Evolutionary conservation across 805 yeast genomes (phyloP).

Genomic region (Scheffersomyces spartinae): DNA sequence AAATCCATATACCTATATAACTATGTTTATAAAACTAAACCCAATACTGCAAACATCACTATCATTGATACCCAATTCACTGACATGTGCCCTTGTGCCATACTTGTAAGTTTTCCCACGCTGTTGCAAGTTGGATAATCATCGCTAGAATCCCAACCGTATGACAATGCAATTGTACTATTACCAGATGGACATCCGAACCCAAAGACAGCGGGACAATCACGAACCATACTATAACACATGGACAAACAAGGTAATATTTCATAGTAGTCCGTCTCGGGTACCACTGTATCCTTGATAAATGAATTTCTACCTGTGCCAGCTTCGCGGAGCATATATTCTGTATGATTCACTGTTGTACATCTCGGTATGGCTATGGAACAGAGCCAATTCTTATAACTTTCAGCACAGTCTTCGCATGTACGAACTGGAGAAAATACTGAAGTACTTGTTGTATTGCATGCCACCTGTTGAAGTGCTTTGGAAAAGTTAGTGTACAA

Average conservation of each 20-base stretch:
- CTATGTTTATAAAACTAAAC: no score
- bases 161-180: conserved; percentile 24
- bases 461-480: conserved; percentile 65
- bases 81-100: no score
- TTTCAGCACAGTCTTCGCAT: conserved; percentile 58
- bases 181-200: conserved; percentile 58
- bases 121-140: conserved; percentile 25
- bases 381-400: conserved; percentile 85
- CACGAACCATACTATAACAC: conserved; percentile 67
- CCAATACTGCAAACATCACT: no score
- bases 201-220: conserved; percentile 71
- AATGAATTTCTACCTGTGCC: conserved; percentile 49
- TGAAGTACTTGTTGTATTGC: conserved; percentile 58
- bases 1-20: no score
- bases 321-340: conserved; percentile 34
- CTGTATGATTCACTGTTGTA: conserved; percentile 35
- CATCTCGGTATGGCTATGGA: conserved; percentile 84
- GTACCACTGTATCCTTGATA: conserved; percentile 37
- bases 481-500: conserved; percentile 57
- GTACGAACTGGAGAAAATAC: conserved; percentile 62
- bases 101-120: no score
- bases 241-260: conserved; percentile 77
- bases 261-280: conserved; percentile 61
- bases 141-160: conserved; percentile 26
- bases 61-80: no score